phyloP scores from a whole-genome alignment of 2,329 filamentous ascomycete species.

The Plectosphaerella sp. region DNA sequence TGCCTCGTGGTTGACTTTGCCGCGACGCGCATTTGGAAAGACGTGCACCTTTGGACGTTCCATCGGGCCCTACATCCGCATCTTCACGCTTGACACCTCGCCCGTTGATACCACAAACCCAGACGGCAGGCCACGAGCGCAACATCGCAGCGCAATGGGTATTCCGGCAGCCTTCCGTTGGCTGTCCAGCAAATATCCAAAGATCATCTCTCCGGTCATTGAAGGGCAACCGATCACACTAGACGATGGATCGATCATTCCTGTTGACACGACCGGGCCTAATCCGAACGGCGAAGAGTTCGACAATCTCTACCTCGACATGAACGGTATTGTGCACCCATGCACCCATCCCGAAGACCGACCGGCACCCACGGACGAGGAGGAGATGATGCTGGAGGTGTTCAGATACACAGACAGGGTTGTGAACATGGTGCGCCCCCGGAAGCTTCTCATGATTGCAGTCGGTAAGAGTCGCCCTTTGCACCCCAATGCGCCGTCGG shows the following conservation, averaged over 20 bases:
- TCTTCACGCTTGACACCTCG: too few relatives aligned
- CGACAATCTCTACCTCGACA: slow-evolving; percentile 96
- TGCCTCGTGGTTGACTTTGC: too few relatives aligned
- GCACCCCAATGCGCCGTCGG: slow-evolving; percentile 8
- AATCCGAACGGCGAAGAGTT: slow-evolving; percentile 98
- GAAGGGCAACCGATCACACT: slow-evolving; percentile 80
- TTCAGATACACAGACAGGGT: slow-evolving; percentile 99
- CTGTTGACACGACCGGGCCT: slow-evolving; percentile 75
- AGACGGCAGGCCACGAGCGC: too few relatives aligned
- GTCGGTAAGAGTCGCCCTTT: slow-evolving; percentile 59
- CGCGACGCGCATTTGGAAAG: too few relatives aligned
- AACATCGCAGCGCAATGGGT: slow-evolving; percentile 60
- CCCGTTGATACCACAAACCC: too few relatives aligned
- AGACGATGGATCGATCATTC: slow-evolving; percentile 75
- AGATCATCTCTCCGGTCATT: slow-evolving; percentile 88
- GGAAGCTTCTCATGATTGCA: slow-evolving; percentile 95
- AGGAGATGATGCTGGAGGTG: slow-evolving; percentile 99
- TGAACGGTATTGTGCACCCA: slow-evolving; percentile 99
- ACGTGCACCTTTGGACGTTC: too few relatives aligned
- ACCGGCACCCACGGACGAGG: slow-evolving; percentile 86
- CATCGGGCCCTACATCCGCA: too few relatives aligned
- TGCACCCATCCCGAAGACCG: slow-evolving; percentile 96
- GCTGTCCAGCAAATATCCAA: slow-evolving; percentile 95
- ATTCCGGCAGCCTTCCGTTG: slow-evolving; percentile 93
- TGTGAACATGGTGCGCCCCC: slow-evolving; percentile 95